phyloP scores from a whole-genome alignment of 148 eudicot genomes.

The Pharnaceum exiguum region DNA sequence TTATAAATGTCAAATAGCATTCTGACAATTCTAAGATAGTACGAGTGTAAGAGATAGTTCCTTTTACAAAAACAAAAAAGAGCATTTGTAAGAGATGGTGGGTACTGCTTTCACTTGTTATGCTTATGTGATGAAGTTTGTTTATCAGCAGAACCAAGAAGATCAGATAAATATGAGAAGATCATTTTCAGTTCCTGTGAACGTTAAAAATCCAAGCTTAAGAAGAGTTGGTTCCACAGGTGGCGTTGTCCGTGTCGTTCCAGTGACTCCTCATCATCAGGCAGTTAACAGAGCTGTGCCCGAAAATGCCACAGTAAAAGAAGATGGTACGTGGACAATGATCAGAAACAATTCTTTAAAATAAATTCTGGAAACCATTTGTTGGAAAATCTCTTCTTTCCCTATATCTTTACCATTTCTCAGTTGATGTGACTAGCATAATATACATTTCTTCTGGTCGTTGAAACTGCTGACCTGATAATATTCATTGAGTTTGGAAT shows the following conservation, averaged over 20 bases:
- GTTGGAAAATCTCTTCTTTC: too few relatives aligned
- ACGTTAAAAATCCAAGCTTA: conserved; percentile 27
- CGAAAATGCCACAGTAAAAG: conserved; percentile 12
- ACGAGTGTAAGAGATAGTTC: not conserved
- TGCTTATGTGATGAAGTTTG: not conserved
- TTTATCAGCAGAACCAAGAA: conserved; percentile 23
- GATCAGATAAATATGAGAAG: conserved; percentile 26
- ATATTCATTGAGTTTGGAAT: too few relatives aligned
- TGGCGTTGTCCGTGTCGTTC: conserved; percentile 27
- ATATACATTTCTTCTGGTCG: too few relatives aligned
- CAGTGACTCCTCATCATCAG: conserved; percentile 21
- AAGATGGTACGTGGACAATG: conserved; percentile 20
- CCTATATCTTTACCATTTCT: too few relatives aligned
- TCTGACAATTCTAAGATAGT: not conserved
- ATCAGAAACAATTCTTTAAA: not conserved
- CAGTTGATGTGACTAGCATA: too few relatives aligned
- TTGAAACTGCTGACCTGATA: too few relatives aligned
- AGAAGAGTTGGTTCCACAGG: conserved; percentile 27
- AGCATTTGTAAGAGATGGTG: too few relatives aligned
- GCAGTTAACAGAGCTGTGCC: conserved; percentile 4
- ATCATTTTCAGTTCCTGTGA: conserved; percentile 31
- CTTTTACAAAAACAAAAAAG: too few relatives aligned
- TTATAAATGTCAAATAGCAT: not conserved
- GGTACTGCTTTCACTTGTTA: too few relatives aligned
- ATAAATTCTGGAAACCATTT: too few relatives aligned